Evolutionary conservation across 2,329 filamentous ascomycete genomes (phyloP), one percentile per base, ranked within the genome.

Genomic region (Pyrenophora tritici-repentis): DNA sequence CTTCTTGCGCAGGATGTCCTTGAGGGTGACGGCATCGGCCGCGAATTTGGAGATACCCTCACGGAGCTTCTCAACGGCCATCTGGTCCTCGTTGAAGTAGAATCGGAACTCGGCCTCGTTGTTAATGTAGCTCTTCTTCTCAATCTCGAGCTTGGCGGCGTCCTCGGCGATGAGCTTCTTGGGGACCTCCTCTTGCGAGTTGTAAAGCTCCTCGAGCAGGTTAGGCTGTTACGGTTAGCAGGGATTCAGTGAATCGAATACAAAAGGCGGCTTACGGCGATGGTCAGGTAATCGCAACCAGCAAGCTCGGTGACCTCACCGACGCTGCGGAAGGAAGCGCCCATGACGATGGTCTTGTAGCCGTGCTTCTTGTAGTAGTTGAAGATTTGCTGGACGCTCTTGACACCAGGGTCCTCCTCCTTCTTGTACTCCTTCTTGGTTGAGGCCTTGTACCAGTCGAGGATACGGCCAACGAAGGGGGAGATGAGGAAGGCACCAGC

Each of bases 311-410:
- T 97, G 79, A 99, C 96, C 83, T 99, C 94, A 72, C 94, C 94
- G 59, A 81, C 81, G 83, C 89, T 97, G 76, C 94, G 87, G 91
- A 99, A 99, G 34, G 92, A 97, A 66, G 94, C 94, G 73, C 94
- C 94, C 94, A 99, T 99, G 79, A 99, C 94, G 70, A 97, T 97
- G 77, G 94, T 99, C 71, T 96, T 96, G 88, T 99, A 97, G 77
- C 89, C 91, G 78, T 82, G 90, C 85, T 97, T 97, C 90, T 99
- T 99, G 89, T 99, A 99, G 90, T 99, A 99, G 86, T 99, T 94
- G 87, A 88, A 99, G 82, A 99, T 99, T 78, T 71, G 75, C 84
- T 93, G 84, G 73, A 99, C 94, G 63, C 89, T 93, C 81, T 90
- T 85, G 78, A 99, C 94, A 83, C 94, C 94, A 50, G 94, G 94